Evolutionary conservation across 1,139 yeast species (phyloP), one percentile per base, ranked within the genome.

Genomic region (Nakaseomyces uthaithaninus): DNA sequence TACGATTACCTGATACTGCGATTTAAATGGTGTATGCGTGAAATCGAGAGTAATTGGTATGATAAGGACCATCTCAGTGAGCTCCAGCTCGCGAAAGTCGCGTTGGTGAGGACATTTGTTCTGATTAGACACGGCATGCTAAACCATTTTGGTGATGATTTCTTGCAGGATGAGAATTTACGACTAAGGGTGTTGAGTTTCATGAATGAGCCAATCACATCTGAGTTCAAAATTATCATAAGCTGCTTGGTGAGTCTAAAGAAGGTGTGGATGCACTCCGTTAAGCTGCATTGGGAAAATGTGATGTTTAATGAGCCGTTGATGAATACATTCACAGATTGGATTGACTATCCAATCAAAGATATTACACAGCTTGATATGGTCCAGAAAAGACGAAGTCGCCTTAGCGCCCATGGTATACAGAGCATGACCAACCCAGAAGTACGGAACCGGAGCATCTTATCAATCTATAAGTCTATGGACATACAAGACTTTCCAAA

Each of bases 91-190:
- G 48, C 53, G 5, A 59, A 60, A 36, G 65, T 60, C 20, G 81
- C 82, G 1, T 66, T 85, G n/a, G 73, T 89, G 28, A 71, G 97
- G 50, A 80, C 94, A 0, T 91, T 89, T 65, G 95, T 86, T 28
- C 80, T 84, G 26, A 55, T 91, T 37, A 72, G 97, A 53, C 95
- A 86, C 62, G 91, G 97, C 95, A 63, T 91, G 24, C 63, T 84
- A 45, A 89, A 82, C 57, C 80, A 80, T 55, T 82, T 80, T 51
- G 67, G 73, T 34, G 85, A 80, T 51, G 91, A 82, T 55, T 82
- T 81, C 54, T 64, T 76, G 36, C 54, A 68, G 10, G 68, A 75
- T 46, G 51, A 51, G 3, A 54, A 59, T 17, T 53, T 81, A 28
- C 68, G 87, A 50, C 67, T 65, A 37, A 47, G 59, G 10, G 74